Evolutionary conservation across 148 eudicot genomes (phyloP).

Genomic region (Rhododendron ovatum): DNA sequence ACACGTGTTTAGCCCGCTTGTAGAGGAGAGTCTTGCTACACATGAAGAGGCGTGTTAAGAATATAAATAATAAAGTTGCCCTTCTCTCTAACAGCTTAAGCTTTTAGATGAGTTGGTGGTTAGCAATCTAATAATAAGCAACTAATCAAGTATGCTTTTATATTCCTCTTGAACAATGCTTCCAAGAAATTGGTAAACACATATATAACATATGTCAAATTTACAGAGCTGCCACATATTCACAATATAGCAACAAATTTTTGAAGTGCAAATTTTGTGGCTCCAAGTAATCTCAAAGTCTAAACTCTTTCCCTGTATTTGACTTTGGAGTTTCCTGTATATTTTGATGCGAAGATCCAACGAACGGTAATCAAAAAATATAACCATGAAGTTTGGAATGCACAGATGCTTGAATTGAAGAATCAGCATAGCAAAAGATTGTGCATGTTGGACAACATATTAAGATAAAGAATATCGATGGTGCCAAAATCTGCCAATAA

Average conservation of each 20-base stretch:
- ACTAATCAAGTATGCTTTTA: neutral
- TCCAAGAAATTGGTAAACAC: neutral
- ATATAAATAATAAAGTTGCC: too few relatives aligned
- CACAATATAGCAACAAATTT: neutral
- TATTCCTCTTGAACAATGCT: neutral
- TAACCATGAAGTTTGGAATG: neutral
- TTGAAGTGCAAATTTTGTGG: neutral
- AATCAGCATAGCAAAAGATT: neutral
- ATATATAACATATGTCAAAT: neutral
- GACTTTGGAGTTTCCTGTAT: neutral
- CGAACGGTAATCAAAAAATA: neutral
- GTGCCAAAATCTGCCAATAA: neutral
- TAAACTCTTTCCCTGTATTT: neutral
- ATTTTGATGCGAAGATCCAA: neutral
- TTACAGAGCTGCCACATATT: neutral
- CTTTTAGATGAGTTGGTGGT: too few relatives aligned
- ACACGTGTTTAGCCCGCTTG: too few relatives aligned
- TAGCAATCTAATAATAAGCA: neutral
- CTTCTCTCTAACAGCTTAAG: too few relatives aligned
- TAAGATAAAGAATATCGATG: neutral
- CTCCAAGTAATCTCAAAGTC: neutral
- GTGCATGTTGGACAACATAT: slow-evolving; percentile 9
- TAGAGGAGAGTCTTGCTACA: too few relatives aligned
- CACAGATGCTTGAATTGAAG: neutral
- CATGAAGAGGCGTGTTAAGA: too few relatives aligned